Percentiles rank a stretch among this genome's conserved stretches.
Evolutionary conservation across 768 basidiomycete genomes (phyloP).

Genomic region (Cystobasidium tubakii): DNA sequence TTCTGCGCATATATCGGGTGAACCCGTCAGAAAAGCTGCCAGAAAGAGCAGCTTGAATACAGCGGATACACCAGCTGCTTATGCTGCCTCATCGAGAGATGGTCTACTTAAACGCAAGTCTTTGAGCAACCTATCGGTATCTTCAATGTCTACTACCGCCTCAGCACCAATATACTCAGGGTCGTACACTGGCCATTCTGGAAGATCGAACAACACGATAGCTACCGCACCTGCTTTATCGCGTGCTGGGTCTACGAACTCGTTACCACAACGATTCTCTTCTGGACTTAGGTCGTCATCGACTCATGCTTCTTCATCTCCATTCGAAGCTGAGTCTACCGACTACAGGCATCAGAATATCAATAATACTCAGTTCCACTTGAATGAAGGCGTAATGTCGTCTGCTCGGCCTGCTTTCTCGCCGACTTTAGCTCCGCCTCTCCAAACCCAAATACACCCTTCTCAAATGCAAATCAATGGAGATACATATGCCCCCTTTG

Average conservation of each 20-base stretch:
- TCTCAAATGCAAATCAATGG: not conserved
- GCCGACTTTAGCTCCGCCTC: conserved; percentile 12
- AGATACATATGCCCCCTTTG: conserved; percentile 7
- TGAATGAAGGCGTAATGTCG: not conserved
- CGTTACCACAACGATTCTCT: not conserved
- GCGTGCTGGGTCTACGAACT: not conserved
- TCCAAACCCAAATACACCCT: not conserved
- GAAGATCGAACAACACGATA: too few species aligned
- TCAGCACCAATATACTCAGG: too few species aligned
- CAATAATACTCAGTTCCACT: not conserved
- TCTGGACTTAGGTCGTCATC: too few species aligned
- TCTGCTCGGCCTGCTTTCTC: not conserved
- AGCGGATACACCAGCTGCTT: not conserved
- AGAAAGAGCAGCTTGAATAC: not conserved
- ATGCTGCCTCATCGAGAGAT: not conserved
- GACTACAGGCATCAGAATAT: not conserved
- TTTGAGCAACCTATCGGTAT: too few species aligned
- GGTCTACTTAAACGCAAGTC: not conserved
- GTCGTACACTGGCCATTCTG: too few species aligned
- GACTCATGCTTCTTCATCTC: not conserved
- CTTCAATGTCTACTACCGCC: too few species aligned
- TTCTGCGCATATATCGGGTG: not conserved
- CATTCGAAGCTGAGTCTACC: not conserved
- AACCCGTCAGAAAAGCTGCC: not conserved
- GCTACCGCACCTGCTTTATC: not conserved